Evolutionary conservation across 2,329 filamentous ascomycete species (phyloP).

Genomic region (Sarocladium brachiariae): DNA sequence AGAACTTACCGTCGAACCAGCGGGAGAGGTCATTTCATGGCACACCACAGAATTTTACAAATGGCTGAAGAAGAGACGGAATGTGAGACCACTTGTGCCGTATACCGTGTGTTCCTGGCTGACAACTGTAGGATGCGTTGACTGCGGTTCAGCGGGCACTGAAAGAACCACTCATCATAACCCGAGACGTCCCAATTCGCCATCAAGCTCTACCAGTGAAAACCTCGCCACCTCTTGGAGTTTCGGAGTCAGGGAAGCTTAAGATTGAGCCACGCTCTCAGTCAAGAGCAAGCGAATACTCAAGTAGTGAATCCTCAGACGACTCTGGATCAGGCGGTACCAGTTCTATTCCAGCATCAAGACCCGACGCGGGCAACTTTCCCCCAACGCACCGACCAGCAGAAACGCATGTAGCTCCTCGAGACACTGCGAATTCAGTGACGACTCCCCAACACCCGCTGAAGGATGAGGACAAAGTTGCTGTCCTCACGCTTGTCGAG

Average conservation of each 20-base stretch:
- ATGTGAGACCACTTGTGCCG: conserved; percentile 27
- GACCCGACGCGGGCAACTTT: too few species aligned
- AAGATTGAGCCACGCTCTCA: too few species aligned
- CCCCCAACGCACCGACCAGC: too few species aligned
- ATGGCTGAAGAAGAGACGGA: conserved; percentile 36
- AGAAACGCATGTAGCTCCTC: background rate
- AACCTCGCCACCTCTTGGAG: background rate
- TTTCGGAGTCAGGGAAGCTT: too few species aligned
- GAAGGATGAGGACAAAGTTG: background rate
- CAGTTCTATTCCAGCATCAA: too few species aligned
- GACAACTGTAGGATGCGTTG: background rate
- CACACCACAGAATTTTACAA: conserved; percentile 38
- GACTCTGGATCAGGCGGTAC: too few species aligned
- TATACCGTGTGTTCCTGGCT: background rate
- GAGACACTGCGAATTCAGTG: background rate
- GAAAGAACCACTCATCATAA: background rate
- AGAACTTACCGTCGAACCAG: conserved; percentile 19
- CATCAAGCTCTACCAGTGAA: background rate
- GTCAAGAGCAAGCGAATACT: too few species aligned
- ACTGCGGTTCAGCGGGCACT: background rate
- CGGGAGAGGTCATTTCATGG: conserved; percentile 24
- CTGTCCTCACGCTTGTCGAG: background rate
- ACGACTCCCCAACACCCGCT: background rate
- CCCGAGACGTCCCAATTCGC: background rate
- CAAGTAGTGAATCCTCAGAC: too few species aligned